Evolutionary conservation across 202 grass and related monocot species (phyloP), one percentile per base, ranked within the genome.

Genomic region (Panicum hallii): DNA sequence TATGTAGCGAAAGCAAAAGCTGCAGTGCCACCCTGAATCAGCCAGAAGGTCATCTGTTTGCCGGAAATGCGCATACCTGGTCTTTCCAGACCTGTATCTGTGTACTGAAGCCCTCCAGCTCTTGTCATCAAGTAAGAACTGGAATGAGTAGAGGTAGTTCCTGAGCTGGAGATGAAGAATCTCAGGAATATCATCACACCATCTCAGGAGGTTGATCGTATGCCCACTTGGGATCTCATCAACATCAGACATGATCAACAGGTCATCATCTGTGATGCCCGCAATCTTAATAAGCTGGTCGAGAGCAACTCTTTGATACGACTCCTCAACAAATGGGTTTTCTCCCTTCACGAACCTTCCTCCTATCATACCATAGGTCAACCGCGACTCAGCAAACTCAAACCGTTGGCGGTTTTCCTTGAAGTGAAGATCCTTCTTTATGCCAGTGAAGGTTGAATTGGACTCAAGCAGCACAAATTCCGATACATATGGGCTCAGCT

Each of bases 221-320:
- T 97, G 94, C 1, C 94, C 94, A 36, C 94, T 97, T n/a, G 94
- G 94, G 63, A 97, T 94, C 86, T 97, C 94, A 50, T 97, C 94
- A 66, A 90, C 94, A 87, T 97, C 94, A 11, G 94, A 97, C 94
- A 97, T 97, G 73, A 97, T 97, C 85, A 97, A 81, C 75, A 97
- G 79, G 85, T 97, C 94, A 52, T 97, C 92, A 23, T 94, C 88
- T 0, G 63, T 75, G 78, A 97, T 92, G 48, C 94, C 90, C 1
- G 92, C 92, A 34, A 97, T 92, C 62, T 78, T 94, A 16, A 97
- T 94, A 44, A 97, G 89, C 83, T 86, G 94, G 49, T 97, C 94
- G 0, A 97, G 77, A 26, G 92, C 92, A 66, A 97, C 94, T 84
- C 94, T 84, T 52, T 97, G 94, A 82, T 97, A 97, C 0, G 94